Evolutionary conservation across 805 yeast species (phyloP).

Genomic region (Zygoascus bituminiphila): DNA sequence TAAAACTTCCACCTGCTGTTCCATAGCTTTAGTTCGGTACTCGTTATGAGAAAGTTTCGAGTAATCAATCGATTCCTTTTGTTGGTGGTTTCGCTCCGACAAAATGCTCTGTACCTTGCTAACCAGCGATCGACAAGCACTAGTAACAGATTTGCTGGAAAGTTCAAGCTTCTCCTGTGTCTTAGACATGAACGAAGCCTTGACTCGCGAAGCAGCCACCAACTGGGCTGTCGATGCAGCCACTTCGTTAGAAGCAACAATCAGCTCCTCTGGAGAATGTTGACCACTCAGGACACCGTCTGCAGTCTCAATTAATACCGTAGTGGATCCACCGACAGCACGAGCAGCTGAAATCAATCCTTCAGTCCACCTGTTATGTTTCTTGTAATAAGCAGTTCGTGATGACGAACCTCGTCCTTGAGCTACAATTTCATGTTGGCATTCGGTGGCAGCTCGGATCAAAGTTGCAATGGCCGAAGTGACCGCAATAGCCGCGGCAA

Average conservation of each 20-base stretch:
- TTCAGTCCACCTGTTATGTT: conserved; percentile 88
- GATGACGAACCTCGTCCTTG: conserved; percentile 59
- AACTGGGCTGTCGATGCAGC: conserved; percentile 89
- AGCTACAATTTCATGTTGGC: conserved; percentile 74
- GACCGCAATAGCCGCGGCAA: conserved; percentile 71
- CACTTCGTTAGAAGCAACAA: conserved; percentile 86
- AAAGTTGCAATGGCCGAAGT: conserved; percentile 68
- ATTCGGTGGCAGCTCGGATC: conserved; percentile 66
- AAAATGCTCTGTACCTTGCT: conserved; percentile 57
- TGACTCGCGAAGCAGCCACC: conserved; percentile 85
- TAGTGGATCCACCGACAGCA: conserved; percentile 77
- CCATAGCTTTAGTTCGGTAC: conserved; percentile 81
- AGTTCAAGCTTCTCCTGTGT: conserved; percentile 66
- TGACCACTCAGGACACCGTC: conserved; percentile 63
- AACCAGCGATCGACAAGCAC: conserved; percentile 71
- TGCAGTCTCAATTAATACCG: conserved; percentile 73
- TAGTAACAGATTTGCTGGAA: conserved; percentile 59
- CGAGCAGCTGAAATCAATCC: conserved; percentile 86
- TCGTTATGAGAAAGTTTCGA: conserved; percentile 64
- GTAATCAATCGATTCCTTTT: conserved; percentile 49
- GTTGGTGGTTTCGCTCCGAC: conserved; percentile 30
- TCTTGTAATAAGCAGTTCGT: conserved; percentile 69
- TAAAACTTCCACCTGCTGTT: conserved; percentile 83
- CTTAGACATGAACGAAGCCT: conserved; percentile 66
- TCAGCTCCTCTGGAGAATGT: conserved; percentile 72